Base-by-base conservation (phyloP, 192 early-diverging fungal genomes). In the Pilaira anomala region DNA sequence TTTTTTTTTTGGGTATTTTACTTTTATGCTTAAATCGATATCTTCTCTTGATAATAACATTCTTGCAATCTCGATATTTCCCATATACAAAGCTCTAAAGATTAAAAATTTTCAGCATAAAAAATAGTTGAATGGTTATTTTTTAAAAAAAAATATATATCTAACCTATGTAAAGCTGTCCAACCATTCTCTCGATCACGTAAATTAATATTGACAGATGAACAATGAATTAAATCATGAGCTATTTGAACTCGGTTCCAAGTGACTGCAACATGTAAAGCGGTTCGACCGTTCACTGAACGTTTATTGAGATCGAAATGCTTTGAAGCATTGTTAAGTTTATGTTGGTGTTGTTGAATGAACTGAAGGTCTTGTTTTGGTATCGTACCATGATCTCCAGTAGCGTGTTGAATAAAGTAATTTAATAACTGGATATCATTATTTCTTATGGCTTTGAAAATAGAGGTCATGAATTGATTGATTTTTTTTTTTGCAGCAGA, bases 111-210 rank as follows among this genome's bases (percentile, higher is more conserved):
- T 18, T 5, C n/a, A n/a, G n/a, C n/a, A 29, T 29, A n/a, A 54
- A n/a, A 18, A 5, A 54, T 19, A 4, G 7, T 3, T 46, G 45
- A n/a, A 21, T 40, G 19, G 0, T n/a, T 0, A 13, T 21, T 2
- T 13, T 22, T 50, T 48, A 7, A 48, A n/a, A 52, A n/a, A 54
- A 22, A 62, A 48, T 48, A 42, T n/a, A 73, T 71, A 5, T 25
- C 30, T 59, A 62, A 80, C 74, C 76, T 79, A 64, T 92, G 90
- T 40, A 92, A 63, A 1, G 83, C 74, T 14, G 90, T 91, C 76
- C 87, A 91, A 0, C 86, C 85, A 49, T 78, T 85, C 57, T 92
- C 90, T 8, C 53, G 25, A 49, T 92, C 90, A 54, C 73, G 72
- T 14, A 73, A 29, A 59, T 91, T 91, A 42, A 89, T 65, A 64